Conservation (phyloP, 495 filamentous ascomycete genomes). For the Aspergillus leporis region DNA sequence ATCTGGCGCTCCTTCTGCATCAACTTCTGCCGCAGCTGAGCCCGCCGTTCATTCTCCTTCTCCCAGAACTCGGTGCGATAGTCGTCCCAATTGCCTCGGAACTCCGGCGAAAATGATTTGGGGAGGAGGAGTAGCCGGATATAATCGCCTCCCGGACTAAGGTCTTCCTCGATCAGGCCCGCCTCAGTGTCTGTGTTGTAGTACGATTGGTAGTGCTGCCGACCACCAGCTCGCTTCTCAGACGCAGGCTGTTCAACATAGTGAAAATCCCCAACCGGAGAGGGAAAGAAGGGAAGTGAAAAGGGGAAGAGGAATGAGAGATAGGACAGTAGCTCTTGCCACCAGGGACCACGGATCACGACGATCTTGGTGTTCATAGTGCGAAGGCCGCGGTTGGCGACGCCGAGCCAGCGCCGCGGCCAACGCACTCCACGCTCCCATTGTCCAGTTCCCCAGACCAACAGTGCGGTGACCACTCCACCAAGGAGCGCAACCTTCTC, state of each 20-base stretch:
- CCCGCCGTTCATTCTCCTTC: conserved; percentile 86
- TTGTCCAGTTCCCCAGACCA: conserved; percentile 91
- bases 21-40: conserved; percentile 66
- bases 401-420: conserved; percentile 86
- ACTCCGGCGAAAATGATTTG: conserved; percentile 91
- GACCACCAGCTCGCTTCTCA: conserved; percentile 41
- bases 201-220: conserved; percentile 41
- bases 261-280: conserved; percentile 63
- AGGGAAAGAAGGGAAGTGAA: conserved; percentile 63
- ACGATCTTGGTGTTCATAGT: conserved; percentile 96
- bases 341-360: conserved; percentile 79
- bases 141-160: conserved; percentile 85
- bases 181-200: conserved; percentile 58
- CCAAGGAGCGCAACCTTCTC: conserved; percentile 88
- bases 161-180: conserved; percentile 67
- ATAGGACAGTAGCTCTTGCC: conserved; percentile 69
- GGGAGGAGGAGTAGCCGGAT: conserved; percentile 88
- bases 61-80: conserved; percentile 96
- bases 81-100: conserved; percentile 96
- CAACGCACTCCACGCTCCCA: conserved; percentile 95
- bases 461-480: conserved; percentile 74
- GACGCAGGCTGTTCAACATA: conserved; percentile 58
- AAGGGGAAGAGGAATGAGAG: conserved; percentile 75
- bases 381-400: conserved; percentile 85
- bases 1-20: conserved; percentile 63